Percentiles rank a stretch among this genome's conserved stretches.
phyloP scores from a whole-genome alignment of 305 asterid species.

The Stenogyne calaminthoides region DNA sequence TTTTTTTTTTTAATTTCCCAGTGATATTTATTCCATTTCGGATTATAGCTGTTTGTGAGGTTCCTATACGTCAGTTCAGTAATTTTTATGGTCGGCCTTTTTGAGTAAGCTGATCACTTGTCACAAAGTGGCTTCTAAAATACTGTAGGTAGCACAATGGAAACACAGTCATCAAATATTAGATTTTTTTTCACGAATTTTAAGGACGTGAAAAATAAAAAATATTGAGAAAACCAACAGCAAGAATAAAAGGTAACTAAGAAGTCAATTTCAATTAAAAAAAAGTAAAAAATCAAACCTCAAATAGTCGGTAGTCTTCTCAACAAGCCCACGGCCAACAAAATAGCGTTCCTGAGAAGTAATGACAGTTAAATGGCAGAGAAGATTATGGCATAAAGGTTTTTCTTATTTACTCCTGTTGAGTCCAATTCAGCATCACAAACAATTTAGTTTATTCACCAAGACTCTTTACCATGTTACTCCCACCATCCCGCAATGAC shows the following conservation, averaged over 20 bases:
- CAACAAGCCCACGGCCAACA: conserved; percentile 99
- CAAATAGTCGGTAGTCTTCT: conserved; percentile 77
- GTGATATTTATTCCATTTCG: not conserved
- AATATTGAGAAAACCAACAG: conserved; percentile 17
- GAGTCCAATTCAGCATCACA: not conserved
- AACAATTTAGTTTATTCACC: not conserved
- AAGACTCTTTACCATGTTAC: not conserved
- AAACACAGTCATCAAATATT: not conserved
- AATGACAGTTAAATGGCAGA: conserved; percentile 24
- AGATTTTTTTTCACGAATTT: not conserved
- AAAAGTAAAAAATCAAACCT: conserved; percentile 52
- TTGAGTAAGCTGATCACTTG: not conserved
- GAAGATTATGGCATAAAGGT: conserved; percentile 11
- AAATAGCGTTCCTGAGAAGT: conserved; percentile 89
- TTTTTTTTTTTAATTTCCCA: not conserved
- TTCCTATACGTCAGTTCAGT: not conserved
- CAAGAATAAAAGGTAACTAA: conserved; percentile 4
- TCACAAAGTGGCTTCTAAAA: not conserved
- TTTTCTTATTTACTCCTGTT: conserved; percentile 1
- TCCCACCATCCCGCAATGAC: too few species aligned
- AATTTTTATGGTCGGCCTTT: not conserved
- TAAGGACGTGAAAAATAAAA: conserved; percentile 14
- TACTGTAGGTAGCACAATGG: not conserved
- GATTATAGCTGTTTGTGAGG: not conserved
- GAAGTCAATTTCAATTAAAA: conserved; percentile 16